Evolutionary conservation across 495 filamentous ascomycete genomes (phyloP).

Genomic region (Penicillium crystallinum): DNA sequence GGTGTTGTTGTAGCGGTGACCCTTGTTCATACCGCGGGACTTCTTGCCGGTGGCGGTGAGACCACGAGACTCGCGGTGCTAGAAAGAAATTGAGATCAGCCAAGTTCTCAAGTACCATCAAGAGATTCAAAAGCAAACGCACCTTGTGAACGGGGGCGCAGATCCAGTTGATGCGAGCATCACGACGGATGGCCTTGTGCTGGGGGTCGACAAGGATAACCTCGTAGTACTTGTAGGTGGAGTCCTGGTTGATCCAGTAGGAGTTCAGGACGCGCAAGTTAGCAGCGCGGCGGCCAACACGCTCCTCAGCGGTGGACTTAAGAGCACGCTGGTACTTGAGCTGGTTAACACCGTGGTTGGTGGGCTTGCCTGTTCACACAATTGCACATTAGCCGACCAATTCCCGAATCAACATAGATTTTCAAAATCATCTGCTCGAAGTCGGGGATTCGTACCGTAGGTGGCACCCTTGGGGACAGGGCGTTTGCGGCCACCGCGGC

Average conservation of each 20-base stretch:
- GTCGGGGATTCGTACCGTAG: slow-evolving; percentile 63
- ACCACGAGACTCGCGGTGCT: slow-evolving; percentile 95
- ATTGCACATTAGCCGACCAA: slow-evolving; percentile 7
- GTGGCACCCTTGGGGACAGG: slow-evolving; percentile 97
- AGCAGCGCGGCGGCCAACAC: slow-evolving; percentile 96
- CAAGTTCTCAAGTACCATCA: background rate
- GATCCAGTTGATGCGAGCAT: slow-evolving; percentile 99
- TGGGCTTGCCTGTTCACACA: slow-evolving; percentile 77
- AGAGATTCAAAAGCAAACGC: slow-evolving; percentile 10
- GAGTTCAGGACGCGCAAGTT: slow-evolving; percentile 99
- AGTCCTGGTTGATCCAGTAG: slow-evolving; percentile 99
- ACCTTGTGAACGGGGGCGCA: slow-evolving; percentile 97
- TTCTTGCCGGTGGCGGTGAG: slow-evolving; percentile 98
- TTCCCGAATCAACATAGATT: background rate
- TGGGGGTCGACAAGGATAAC: slow-evolving; percentile 99
- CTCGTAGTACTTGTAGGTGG: slow-evolving; percentile 99
- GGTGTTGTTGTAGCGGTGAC: slow-evolving; percentile 98
- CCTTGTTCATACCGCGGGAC: slow-evolving; percentile 97
- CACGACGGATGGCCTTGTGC: slow-evolving; percentile 99
- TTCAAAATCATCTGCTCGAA: background rate
- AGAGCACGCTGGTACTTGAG: slow-evolving; percentile 99
- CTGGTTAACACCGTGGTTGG: slow-evolving; percentile 99
- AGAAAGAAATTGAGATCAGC: slow-evolving; percentile 1
- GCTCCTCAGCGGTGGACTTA: slow-evolving; percentile 95
- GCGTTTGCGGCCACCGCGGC: slow-evolving; percentile 94